Conservation (phyloP, 202 grass and related monocot genomes). For the Bolboschoenoplectus hybrid region DNA sequence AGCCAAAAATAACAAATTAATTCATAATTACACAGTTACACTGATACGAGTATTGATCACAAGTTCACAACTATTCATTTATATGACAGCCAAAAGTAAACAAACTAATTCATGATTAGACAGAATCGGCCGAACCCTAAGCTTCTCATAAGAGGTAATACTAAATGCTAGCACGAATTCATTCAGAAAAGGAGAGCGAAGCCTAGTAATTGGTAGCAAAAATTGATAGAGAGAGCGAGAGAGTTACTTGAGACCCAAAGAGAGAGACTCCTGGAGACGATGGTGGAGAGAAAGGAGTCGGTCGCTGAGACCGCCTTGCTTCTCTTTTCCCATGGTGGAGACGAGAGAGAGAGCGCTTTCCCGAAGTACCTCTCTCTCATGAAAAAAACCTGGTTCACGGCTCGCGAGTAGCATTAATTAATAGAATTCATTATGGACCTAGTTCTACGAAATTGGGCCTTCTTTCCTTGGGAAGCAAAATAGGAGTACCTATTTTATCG, state of each 20-base stretch:
- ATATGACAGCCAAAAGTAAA: not conserved
- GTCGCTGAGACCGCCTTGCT: constrained; percentile 40
- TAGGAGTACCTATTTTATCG: too few relatives aligned
- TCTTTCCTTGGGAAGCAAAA: not conserved
- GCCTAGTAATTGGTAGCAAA: not conserved
- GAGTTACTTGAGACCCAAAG: constrained; percentile 74
- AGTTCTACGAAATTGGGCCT: constrained; percentile 1
- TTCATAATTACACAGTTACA: not conserved
- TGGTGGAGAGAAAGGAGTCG: constrained; percentile 58
- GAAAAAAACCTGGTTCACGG: not conserved
- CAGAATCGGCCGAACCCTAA: not conserved
- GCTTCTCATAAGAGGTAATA: not conserved
- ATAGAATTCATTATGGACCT: not conserved
- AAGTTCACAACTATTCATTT: not conserved
- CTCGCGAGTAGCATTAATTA: not conserved
- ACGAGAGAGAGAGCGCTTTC: not conserved
- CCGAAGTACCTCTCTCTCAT: constrained; percentile 10
- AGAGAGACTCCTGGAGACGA: constrained; percentile 68
- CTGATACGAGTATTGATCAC: not conserved
- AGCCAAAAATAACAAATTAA: not conserved
- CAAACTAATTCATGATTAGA: not conserved
- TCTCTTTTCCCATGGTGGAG: constrained; percentile 36
- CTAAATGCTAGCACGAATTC: constrained; percentile 11
- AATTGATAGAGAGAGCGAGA: not conserved
- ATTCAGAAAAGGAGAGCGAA: not conserved